Evolutionary conservation across 2,329 filamentous ascomycete species (phyloP).

Genomic region (Clonostachys solani): DNA sequence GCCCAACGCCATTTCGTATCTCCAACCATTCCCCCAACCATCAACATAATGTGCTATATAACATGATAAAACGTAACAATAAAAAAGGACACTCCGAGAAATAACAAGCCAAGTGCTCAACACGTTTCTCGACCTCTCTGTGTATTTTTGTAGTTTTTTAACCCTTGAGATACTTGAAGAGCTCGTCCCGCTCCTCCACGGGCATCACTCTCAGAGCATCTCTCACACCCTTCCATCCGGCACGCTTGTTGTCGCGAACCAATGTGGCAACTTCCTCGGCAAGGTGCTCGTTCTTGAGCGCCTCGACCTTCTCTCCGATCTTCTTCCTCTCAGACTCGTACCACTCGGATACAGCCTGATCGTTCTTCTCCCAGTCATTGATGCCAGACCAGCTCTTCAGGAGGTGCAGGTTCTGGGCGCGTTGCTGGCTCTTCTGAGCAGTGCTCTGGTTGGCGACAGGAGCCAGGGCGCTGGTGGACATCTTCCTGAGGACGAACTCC

Average conservation of each 20-base stretch:
- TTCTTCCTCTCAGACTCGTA: slow-evolving; percentile 91
- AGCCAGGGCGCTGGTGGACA: slow-evolving; percentile 46
- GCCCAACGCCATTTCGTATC: no score
- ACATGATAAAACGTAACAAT: no score
- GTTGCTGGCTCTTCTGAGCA: slow-evolving; percentile 44
- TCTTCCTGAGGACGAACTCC: slow-evolving; percentile 92
- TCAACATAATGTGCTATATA: no score
- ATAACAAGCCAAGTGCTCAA: no score
- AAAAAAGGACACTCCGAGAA: no score
- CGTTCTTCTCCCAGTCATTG: slow-evolving; percentile 70
- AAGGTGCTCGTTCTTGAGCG: slow-evolving; percentile 70
- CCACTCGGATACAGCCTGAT: slow-evolving; percentile 85
- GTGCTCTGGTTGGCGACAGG: slow-evolving; percentile 18
- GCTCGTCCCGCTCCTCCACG: slow-evolving; percentile 80
- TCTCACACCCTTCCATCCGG: slow-evolving; percentile 79
- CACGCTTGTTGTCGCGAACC: slow-evolving; percentile 49
- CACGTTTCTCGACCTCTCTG: background rate
- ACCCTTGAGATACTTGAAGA: slow-evolving; percentile 57
- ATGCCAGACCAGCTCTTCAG: slow-evolving; percentile 82
- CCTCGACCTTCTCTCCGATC: slow-evolving; percentile 80
- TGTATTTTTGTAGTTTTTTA: slow-evolving; percentile 12
- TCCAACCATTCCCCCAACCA: no score
- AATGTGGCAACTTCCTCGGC: slow-evolving; percentile 39
- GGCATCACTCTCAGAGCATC: slow-evolving; percentile 84
- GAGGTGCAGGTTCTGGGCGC: slow-evolving; percentile 65